Conservation (phyloP, 2,329 filamentous ascomycete species). For the Aureobasidium sp. region DNA sequence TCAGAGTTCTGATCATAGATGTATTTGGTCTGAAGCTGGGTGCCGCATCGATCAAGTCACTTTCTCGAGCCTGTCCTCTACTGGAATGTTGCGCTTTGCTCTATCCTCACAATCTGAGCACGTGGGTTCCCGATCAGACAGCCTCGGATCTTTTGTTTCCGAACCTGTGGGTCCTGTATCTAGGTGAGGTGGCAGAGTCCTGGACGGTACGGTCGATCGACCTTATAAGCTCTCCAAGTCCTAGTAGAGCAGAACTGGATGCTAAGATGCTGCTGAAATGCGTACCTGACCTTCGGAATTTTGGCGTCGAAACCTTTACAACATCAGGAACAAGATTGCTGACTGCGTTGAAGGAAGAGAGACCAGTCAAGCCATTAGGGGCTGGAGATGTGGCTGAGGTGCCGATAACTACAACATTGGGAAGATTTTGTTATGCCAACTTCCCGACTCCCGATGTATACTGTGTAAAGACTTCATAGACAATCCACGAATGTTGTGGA, state of each 20-base stretch:
- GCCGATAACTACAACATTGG: not conserved
- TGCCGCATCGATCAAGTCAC: not conserved
- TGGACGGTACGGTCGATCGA: not conserved
- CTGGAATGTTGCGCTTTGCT: not conserved
- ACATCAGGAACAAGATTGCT: not conserved
- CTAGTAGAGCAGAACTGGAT: not conserved
- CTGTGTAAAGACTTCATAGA: not conserved
- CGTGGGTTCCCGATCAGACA: not conserved
- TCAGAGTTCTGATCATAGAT: not conserved
- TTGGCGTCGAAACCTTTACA: not conserved
- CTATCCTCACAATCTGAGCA: not conserved
- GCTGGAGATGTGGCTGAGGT: not conserved
- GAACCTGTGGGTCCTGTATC: not conserved
- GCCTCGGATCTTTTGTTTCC: not conserved
- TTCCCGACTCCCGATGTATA: not conserved
- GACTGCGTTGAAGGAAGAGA: not conserved
- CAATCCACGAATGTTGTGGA: not conserved
- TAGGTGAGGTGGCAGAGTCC: not conserved
- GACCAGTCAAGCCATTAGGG: not conserved
- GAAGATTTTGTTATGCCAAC: not conserved
- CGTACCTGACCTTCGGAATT: not conserved
- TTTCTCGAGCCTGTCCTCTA: not conserved
- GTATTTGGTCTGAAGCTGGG: not conserved
- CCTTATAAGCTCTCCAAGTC: not conserved
- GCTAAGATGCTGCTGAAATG: not conserved